Conservation (phyloP, 2,329 filamentous ascomycete genomes). For the Fusarium protoensiforme region DNA sequence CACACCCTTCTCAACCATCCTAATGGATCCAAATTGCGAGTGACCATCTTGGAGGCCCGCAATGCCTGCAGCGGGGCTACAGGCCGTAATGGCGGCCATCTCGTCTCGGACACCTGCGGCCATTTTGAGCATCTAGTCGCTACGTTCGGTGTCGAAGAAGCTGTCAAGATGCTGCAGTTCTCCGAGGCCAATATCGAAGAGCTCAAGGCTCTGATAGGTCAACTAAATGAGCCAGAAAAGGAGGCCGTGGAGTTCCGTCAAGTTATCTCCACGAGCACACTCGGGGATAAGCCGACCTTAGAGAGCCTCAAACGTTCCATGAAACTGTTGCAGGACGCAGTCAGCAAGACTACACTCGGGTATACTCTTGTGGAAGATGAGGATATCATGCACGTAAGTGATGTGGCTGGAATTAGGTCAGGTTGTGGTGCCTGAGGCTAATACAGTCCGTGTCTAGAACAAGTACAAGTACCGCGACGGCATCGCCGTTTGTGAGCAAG, state of each 20-base stretch:
- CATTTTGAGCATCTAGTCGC: conserved; percentile 47
- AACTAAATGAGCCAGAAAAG: not conserved
- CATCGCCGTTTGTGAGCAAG: conserved; percentile 49
- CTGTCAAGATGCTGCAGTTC: conserved; percentile 54
- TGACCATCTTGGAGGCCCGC: conserved; percentile 42
- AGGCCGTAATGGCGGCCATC: conserved; percentile 32
- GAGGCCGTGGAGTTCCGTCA: conserved; percentile 7
- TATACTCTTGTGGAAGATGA: not conserved
- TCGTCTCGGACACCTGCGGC: conserved; percentile 47
- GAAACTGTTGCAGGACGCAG: not conserved
- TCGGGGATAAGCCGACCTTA: not conserved
- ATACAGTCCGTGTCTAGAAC: not conserved
- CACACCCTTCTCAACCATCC: conserved; percentile 33
- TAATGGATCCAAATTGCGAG: not conserved
- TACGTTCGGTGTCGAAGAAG: conserved; percentile 47
- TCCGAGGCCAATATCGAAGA: conserved; percentile 37
- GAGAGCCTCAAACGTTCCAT: not conserved
- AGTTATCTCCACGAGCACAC: not conserved
- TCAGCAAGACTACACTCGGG: not conserved
- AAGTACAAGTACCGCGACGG: conserved; percentile 10
- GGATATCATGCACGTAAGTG: conserved; percentile 26
- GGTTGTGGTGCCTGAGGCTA: not conserved
- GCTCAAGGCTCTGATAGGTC: not conserved
- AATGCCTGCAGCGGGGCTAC: conserved; percentile 5
- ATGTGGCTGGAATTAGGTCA: not conserved